Base-by-base conservation (phyloP, 2,329 filamentous ascomycete species). In the Diaporthe eres region DNA sequence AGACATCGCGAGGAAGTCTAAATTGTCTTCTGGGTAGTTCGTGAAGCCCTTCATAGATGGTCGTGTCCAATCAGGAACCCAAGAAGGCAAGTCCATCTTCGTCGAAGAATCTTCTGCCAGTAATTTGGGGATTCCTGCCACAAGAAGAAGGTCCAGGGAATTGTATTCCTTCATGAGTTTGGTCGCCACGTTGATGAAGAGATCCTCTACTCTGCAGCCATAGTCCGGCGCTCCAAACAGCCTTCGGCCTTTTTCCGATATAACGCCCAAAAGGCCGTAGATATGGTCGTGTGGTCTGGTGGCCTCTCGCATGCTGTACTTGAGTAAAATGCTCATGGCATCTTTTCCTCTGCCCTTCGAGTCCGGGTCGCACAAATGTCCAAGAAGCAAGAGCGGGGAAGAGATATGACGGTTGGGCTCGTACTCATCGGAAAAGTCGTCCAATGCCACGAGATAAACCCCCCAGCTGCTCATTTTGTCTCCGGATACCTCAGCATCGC, bases 41-140 rank as follows among this genome's bases (percentile, higher is more conserved):
- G n/a, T n/a, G n/a, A n/a, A n/a, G n/a, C n/a, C n/a, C n/a, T n/a
- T n/a, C n/a, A n/a, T n/a, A n/a, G n/a, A n/a, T n/a, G n/a, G n/a
- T n/a, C n/a, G n/a, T 10, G 57, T 60, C 57, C 57, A 60, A 42
- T 60, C 34, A 39, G 57, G 57, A 25, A 42, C 57, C 57, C 57
- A 60, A 9, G 58, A 61, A 42, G 37, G 58, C 34, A 60, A 39
- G 0, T 25, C 2, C 12, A 39, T 25, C 2, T 25, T 17, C 22
- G 57, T 25, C 8, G 34, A 15, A 39, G 34, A 25, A 22, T 19
- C 4, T 3, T 34, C 10, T 9, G 17, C 0, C 19, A 13, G 19
- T 8, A 34, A 1, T 39, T 19, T n/a, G n/a, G n/a, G n/a, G n/a
- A n/a, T n/a, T n/a, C n/a, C n/a, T n/a, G n/a, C n/a, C n/a, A n/a